phyloP scores from a whole-genome alignment of 495 filamentous ascomycete species.

The Talaromyces stipitatus region DNA sequence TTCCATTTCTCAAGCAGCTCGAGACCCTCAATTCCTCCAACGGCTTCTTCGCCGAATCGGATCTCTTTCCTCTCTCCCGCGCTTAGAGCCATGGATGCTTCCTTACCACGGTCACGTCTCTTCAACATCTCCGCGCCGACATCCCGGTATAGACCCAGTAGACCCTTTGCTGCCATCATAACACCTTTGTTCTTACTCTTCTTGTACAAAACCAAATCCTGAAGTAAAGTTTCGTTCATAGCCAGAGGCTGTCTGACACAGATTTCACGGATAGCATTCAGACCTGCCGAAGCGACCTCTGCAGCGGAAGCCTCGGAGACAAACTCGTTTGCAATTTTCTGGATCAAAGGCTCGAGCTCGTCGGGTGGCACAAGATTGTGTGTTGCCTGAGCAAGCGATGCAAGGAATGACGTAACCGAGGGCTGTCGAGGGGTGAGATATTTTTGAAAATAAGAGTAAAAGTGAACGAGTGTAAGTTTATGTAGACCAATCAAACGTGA shows the following conservation, averaged over 20 bases:
- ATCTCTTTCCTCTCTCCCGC: slow-evolving; percentile 59
- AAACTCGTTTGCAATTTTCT: slow-evolving; percentile 97
- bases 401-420: slow-evolving; percentile 90
- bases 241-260: slow-evolving; percentile 87
- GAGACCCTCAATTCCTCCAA: slow-evolving; percentile 82
- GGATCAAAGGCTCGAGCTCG: slow-evolving; percentile 79
- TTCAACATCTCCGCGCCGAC: slow-evolving; percentile 82
- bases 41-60: slow-evolving; percentile 70
- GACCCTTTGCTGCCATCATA: slow-evolving; percentile 90
- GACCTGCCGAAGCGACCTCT: slow-evolving; percentile 84
- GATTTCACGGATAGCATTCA: slow-evolving; percentile 92
- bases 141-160: slow-evolving; percentile 85
- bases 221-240: slow-evolving; percentile 91
- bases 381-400: slow-evolving; percentile 82
- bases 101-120: slow-evolving; percentile 86
- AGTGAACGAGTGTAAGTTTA: slow-evolving; percentile 74
- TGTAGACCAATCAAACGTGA: slow-evolving; percentile 89
- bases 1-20: slow-evolving; percentile 92
- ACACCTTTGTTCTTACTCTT: slow-evolving; percentile 97
- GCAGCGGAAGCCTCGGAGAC: slow-evolving; percentile 89
- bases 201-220: slow-evolving; percentile 92
- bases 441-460: slow-evolving; percentile 84
- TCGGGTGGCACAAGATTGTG: slow-evolving; percentile 92
- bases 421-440: slow-evolving; percentile 82
- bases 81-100: slow-evolving; percentile 75